These are phyloP conservation scores for Metschnikowia shivogae DNA, from an alignment of 805 yeast genomes.

Conservation along the genomic window DNA sequence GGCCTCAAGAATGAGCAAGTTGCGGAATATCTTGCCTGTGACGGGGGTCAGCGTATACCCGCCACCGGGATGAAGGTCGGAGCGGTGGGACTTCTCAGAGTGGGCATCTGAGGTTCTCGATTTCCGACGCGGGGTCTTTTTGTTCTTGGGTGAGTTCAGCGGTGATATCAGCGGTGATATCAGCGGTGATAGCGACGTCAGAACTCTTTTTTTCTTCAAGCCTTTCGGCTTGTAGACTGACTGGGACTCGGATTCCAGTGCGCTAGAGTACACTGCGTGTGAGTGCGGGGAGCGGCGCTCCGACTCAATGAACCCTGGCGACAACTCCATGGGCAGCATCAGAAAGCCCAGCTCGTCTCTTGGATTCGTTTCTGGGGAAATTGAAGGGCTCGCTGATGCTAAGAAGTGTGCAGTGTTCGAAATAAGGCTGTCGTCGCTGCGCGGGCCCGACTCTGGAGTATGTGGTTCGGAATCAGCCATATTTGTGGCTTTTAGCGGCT, in stretches of 20 bases:
- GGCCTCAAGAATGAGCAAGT: slow-evolving; percentile 80
- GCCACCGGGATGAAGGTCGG: slow-evolving; percentile 14
- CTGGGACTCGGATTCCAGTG: slow-evolving; percentile 18
- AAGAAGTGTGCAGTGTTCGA: background rate
- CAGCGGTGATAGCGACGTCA: slow-evolving; percentile 1
- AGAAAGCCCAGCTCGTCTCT: background rate
- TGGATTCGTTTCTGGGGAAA: background rate
- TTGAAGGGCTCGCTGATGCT: background rate
- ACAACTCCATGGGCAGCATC: background rate
- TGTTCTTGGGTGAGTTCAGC: slow-evolving; percentile 7
- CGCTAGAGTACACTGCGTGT: slow-evolving; percentile 16
- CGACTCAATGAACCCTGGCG: background rate
- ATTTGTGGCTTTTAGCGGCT: background rate
- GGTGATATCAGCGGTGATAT: background rate
- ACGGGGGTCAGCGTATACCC: slow-evolving; percentile 34
- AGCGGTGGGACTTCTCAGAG: slow-evolving; percentile 15
- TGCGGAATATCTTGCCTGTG: slow-evolving; percentile 73
- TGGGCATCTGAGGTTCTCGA: slow-evolving; percentile 15
- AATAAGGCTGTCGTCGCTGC: slow-evolving; percentile 1
- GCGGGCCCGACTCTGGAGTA: slow-evolving; percentile 3
- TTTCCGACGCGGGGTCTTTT: slow-evolving; percentile 12
- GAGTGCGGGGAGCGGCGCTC: background rate
- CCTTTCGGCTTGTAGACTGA: slow-evolving; percentile 7
- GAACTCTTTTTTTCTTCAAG: background rate
- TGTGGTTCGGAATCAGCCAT: background rate